Percentiles rank a stretch among this genome's conserved stretches.
phyloP scores from a whole-genome alignment of 2,329 filamentous ascomycete species.

The Botryotinia narcissicola region DNA sequence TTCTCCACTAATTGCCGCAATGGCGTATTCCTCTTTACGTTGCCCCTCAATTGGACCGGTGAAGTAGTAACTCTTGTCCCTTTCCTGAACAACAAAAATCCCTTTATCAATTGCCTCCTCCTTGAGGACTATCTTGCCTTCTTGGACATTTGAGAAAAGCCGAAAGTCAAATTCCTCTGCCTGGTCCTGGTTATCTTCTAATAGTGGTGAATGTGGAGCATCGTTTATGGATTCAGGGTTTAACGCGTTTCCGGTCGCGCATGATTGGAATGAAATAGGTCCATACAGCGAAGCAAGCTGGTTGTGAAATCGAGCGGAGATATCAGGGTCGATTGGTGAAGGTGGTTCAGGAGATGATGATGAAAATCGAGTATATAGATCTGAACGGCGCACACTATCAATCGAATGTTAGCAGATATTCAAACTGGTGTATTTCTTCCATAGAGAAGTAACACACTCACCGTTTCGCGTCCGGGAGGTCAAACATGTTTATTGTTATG shows the following conservation, averaged over 20 bases:
- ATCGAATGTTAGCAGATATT: slow-evolving; percentile 18
- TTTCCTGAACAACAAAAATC: slow-evolving; percentile 42
- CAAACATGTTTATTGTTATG: slow-evolving; percentile 45
- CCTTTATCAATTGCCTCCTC: slow-evolving; percentile 43
- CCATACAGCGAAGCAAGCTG: slow-evolving; percentile 34
- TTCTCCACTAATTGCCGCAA: slow-evolving; percentile 52
- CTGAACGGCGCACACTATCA: slow-evolving; percentile 53
- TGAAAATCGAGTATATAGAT: slow-evolving; percentile 44
- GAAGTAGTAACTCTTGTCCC: slow-evolving; percentile 52
- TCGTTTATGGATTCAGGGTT: slow-evolving; percentile 32
- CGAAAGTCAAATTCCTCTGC: slow-evolving; percentile 54
- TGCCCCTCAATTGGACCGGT: slow-evolving; percentile 41
- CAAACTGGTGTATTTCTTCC: background rate
- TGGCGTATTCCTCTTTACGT: slow-evolving; percentile 43
- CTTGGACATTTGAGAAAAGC: slow-evolving; percentile 47
- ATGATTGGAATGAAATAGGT: slow-evolving; percentile 14
- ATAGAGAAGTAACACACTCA: slow-evolving; percentile 34
- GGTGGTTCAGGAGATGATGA: slow-evolving; percentile 26
- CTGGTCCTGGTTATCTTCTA: slow-evolving; percentile 18
- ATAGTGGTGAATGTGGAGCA: slow-evolving; percentile 11
- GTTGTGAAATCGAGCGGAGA: slow-evolving; percentile 24
- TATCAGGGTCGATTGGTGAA: slow-evolving; percentile 31
- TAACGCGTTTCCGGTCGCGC: background rate
- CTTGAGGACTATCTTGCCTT: slow-evolving; percentile 50
- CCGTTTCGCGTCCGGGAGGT: slow-evolving; percentile 53